Conservation (phyloP, 768 basidiomycete genomes). For the Omphalotus guepiniiformis region DNA sequence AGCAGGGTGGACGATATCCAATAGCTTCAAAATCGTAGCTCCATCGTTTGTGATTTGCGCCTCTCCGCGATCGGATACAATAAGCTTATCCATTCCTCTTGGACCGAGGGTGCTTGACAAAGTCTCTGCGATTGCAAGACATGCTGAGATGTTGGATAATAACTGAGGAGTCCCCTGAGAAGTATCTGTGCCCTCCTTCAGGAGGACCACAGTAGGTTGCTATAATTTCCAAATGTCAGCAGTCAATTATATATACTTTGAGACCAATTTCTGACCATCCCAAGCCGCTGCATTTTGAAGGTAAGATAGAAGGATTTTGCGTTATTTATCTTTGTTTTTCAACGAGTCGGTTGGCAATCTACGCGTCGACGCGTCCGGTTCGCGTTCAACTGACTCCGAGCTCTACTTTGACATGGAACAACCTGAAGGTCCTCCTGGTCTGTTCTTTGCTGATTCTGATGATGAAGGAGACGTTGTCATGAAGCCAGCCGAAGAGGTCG, state of each 20-base stretch:
- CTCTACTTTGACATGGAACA: conserved; percentile 18
- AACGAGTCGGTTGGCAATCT: no score
- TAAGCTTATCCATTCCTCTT: conserved; percentile 98
- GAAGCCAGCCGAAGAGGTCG: conserved; percentile 15
- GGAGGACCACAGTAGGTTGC: conserved; percentile 98
- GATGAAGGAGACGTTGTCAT: conserved; percentile 35
- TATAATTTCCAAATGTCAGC: conserved; percentile 29
- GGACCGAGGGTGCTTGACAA: conserved; percentile 95
- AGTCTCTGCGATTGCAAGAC: conserved; percentile 89
- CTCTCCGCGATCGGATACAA: conserved; percentile 89
- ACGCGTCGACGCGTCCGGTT: conserved; percentile 32
- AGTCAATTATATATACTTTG: neutral
- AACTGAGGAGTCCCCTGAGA: conserved; percentile 93
- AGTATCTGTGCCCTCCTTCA: conserved; percentile 93
- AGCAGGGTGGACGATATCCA: conserved; percentile 98
- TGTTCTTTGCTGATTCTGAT: conserved; percentile 62
- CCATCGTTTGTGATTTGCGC: conserved; percentile 99
- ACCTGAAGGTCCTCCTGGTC: conserved; percentile 28
- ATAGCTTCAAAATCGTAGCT: conserved; percentile 94
- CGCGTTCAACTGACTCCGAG: conserved; percentile 17
- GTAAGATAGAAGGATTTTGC: conserved; percentile 16
- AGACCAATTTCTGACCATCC: conserved; percentile 49
- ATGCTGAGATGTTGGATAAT: conserved; percentile 94
- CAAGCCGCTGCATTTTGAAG: conserved; percentile 78
- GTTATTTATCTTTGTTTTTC: conserved; percentile 33